Evolutionary conservation across 208 protist genomes (phyloP).

Genomic region (Crithidia brevicula): DNA sequence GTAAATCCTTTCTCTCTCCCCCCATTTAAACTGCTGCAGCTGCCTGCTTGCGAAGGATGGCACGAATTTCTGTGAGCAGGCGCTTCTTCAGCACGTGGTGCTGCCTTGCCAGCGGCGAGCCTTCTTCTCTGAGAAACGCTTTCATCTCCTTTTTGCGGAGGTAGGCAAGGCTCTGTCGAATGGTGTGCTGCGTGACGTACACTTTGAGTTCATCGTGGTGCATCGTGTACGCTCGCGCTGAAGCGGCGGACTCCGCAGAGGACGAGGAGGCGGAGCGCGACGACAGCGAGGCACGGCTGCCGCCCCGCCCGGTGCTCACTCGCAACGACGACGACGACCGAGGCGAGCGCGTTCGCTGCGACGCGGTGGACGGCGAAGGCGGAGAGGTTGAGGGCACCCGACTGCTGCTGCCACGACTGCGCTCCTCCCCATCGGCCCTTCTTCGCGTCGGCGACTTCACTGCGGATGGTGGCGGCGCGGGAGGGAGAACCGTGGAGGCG

Average conservation of each 20-base stretch:
- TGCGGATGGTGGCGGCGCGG: constrained; percentile 31
- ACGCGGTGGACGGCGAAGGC: constrained; percentile 5
- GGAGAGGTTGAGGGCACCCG: not conserved
- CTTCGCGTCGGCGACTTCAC: constrained; percentile 9
- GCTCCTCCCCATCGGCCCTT: not conserved
- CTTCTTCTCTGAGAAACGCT: constrained; percentile 41
- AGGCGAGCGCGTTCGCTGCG: constrained; percentile 16
- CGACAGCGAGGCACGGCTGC: not conserved
- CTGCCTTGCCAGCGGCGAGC: constrained; percentile 23
- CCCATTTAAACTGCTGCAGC: not conserved
- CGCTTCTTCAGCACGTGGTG: constrained; percentile 53
- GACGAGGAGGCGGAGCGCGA: not conserved
- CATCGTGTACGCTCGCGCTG: constrained; percentile 7
- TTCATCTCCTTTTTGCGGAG: constrained; percentile 46
- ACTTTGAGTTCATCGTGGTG: constrained; percentile 48
- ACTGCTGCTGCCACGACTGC: not conserved
- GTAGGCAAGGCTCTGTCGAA: constrained; percentile 39
- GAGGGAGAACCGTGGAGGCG: constrained; percentile 11
- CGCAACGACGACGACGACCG: constrained; percentile 1
- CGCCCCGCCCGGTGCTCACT: not conserved
- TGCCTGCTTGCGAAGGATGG: constrained; percentile 31
- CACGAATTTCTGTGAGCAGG: constrained; percentile 58
- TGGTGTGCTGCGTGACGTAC: constrained; percentile 54
- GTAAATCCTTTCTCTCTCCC: not conserved
- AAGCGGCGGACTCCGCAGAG: not conserved